phyloP scores from a whole-genome alignment of 2,329 filamentous ascomycete species.

The Fusarium domesticum region DNA sequence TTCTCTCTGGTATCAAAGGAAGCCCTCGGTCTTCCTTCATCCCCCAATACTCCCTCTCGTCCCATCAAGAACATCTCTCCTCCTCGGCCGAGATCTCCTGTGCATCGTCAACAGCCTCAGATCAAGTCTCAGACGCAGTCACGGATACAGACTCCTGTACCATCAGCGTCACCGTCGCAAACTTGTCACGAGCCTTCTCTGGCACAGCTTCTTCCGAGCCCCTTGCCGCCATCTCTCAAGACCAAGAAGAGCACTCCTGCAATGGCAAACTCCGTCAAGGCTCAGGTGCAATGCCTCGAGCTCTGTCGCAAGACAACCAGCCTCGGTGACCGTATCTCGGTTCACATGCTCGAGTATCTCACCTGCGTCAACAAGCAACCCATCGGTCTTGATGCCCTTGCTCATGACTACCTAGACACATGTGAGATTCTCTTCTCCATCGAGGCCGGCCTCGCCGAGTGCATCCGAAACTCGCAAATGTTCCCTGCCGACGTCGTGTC shows the following conservation, averaged over 20 bases:
- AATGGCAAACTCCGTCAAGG: slow-evolving; percentile 28
- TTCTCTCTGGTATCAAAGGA: slow-evolving; percentile 29
- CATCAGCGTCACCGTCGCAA: neutral
- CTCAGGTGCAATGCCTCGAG: slow-evolving; percentile 34
- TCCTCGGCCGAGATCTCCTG: slow-evolving; percentile 13
- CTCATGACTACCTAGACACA: slow-evolving; percentile 64
- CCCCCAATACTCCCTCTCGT: slow-evolving; percentile 8
- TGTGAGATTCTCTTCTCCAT: slow-evolving; percentile 66
- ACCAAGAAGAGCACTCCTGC: slow-evolving; percentile 20
- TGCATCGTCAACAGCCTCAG: slow-evolving; percentile 1
- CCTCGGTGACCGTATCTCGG: slow-evolving; percentile 61
- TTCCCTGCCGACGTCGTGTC: slow-evolving; percentile 59
- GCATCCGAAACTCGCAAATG: slow-evolving; percentile 46
- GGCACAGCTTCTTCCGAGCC: slow-evolving; percentile 1
- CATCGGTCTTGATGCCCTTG: slow-evolving; percentile 56
- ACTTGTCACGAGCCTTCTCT: neutral
- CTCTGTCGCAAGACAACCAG: slow-evolving; percentile 58
- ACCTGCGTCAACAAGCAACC: slow-evolving; percentile 54
- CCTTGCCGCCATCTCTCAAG: slow-evolving; percentile 16
- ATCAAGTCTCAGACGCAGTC: neutral
- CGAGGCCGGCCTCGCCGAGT: slow-evolving; percentile 61
- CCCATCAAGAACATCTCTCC: slow-evolving; percentile 3
- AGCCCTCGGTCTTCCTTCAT: slow-evolving; percentile 24
- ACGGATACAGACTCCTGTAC: neutral
- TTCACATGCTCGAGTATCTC: slow-evolving; percentile 63